phyloP scores from a whole-genome alignment of 1,139 yeast genomes.

The Spencermartinsiella ligniputridi region DNA sequence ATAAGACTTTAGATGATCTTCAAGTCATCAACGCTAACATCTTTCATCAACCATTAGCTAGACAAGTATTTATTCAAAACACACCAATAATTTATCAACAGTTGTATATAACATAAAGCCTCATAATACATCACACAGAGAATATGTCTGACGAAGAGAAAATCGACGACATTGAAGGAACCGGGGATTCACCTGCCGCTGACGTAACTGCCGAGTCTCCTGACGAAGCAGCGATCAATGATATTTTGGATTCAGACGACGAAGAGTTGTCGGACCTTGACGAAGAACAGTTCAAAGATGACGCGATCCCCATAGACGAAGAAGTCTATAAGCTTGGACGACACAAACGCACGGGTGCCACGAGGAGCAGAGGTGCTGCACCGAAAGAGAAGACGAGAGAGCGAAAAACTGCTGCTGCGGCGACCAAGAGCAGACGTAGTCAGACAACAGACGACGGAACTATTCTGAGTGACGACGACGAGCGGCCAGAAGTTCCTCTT shows the following conservation, averaged over 20 bases:
- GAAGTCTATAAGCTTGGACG: conserved; percentile 38
- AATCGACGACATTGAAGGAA: conserved; percentile 6
- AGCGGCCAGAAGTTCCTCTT: conserved; percentile 30
- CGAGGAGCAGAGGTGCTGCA: conserved; percentile 13
- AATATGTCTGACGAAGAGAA: conserved; percentile 11
- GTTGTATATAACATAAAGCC: background rate
- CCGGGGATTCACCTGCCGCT: conserved; percentile 4
- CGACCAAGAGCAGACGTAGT: conserved; percentile 14
- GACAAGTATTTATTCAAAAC: too few relatives aligned
- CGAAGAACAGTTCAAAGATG: conserved; percentile 35
- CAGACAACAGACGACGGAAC: conserved; percentile 15
- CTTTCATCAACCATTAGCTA: too few relatives aligned
- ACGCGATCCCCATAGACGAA: conserved; percentile 32
- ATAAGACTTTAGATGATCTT: too few relatives aligned
- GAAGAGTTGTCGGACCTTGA: conserved; percentile 37
- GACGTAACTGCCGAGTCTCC: too few relatives aligned
- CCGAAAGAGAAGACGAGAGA: conserved; percentile 13
- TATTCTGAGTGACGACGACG: conserved; percentile 17
- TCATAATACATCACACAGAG: background rate
- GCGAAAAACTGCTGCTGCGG: conserved; percentile 9
- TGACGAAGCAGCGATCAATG: too few relatives aligned
- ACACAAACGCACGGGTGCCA: conserved; percentile 29
- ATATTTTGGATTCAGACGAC: conserved; percentile 23
- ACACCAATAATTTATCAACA: too few relatives aligned
- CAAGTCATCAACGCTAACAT: too few relatives aligned